Evolutionary conservation across 2,329 filamentous ascomycete genomes (phyloP).

Genomic region (Fusarium nisikadoi): DNA sequence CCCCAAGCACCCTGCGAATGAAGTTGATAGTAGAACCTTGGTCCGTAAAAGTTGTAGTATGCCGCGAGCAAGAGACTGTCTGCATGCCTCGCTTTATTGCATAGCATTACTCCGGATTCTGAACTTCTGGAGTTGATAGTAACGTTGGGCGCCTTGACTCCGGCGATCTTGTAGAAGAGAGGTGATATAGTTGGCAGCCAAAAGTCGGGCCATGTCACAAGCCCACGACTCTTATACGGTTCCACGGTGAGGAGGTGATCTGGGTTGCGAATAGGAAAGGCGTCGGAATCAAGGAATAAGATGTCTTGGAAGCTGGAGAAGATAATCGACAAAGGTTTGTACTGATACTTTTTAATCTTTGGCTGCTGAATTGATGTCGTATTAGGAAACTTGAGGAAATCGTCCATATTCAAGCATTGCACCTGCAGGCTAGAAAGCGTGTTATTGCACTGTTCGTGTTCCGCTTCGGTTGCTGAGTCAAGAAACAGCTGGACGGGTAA

Average conservation of each 20-base stretch:
- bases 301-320: constrained; percentile 42
- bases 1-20: constrained; percentile 44
- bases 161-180: constrained; percentile 38
- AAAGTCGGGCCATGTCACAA: constrained; percentile 43
- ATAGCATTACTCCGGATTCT: constrained; percentile 39
- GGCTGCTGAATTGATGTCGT: constrained; percentile 1
- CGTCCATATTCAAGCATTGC: constrained; percentile 37
- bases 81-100: constrained; percentile 33
- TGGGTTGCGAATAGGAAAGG: constrained; percentile 35
- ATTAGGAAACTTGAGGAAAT: constrained; percentile 23
- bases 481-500: constrained; percentile 35
- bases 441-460: constrained; percentile 16
- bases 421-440: constrained; percentile 17
- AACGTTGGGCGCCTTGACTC: constrained; percentile 15
- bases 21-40: constrained; percentile 39
- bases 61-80: constrained; percentile 38
- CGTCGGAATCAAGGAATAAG: constrained; percentile 39
- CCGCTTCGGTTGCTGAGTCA: constrained; percentile 28
- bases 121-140: constrained; percentile 35
- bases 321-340: constrained; percentile 36
- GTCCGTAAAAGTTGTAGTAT: constrained; percentile 43
- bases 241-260: constrained; percentile 34
- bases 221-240: constrained; percentile 29
- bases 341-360: constrained; percentile 30
- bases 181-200: constrained; percentile 42